Evolutionary conservation across 2,329 filamentous ascomycete genomes (phyloP), one percentile per base, ranked within the genome.

Genomic region (Colletotrichum cuscutae): DNA sequence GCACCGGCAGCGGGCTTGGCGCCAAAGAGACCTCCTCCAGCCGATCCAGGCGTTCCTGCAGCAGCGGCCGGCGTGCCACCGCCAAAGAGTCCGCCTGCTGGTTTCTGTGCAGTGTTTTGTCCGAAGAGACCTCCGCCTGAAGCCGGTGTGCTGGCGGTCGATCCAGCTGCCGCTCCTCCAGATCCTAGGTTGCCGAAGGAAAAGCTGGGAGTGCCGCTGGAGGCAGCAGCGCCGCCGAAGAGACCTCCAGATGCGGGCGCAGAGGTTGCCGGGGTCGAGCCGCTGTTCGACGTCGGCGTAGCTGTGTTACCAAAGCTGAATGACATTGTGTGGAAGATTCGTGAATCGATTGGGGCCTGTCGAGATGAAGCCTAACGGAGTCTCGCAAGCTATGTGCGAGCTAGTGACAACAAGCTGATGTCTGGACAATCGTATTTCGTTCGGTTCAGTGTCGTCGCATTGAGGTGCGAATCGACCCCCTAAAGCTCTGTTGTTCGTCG

Each of bases 191-290:
- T 77, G 46, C 82, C 82, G 73, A 89, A 89, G 11, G 83, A 82
- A 77, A 88, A 87, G 9, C 75, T 72, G 28, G 84, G 76, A 28
- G 81, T 75, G 53, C 79, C 77, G 37, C 70, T 66, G 37, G 76
- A 78, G 69, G 75, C 74, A 42, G 65, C 70, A 30, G 58, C 70
- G 28, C 59, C 56, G 57, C 84, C 85, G 76, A 88, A 88, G 9
- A 87, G 76, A 24, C 80, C 77, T 15, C 82, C 82, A 6, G 82
- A 77, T 61, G 86, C 82, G 24, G 84, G 79, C 11, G 84, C 80
- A 53, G 81, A 80, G 15, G 84, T 81, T 49, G 81, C 78, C 46
- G 63, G 75, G 62, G 67, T 74, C 60, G 74, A 66, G 52, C 73
- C 63, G 57, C 75, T 74, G 62, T 65, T 68, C 30, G 76, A 71